Evolutionary conservation across 257 asterid species (phyloP).

Genomic region (Lycium barbarum): DNA sequence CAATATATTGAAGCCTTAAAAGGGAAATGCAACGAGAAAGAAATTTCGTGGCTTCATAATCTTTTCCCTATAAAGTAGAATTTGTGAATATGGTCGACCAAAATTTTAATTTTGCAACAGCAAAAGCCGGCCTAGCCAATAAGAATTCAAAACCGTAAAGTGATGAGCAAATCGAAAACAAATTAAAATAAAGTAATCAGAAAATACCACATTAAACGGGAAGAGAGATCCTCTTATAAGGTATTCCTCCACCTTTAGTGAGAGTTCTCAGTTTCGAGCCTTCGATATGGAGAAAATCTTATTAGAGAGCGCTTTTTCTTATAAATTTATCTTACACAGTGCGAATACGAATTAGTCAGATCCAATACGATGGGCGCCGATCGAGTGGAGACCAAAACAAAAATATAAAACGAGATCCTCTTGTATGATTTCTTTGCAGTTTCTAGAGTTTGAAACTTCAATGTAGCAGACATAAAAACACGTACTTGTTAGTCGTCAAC

Average conservation of each 20-base stretch:
- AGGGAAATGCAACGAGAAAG: background rate
- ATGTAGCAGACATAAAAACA: background rate
- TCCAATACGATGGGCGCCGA: too few species aligned
- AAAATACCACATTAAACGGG: background rate
- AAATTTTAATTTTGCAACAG: background rate
- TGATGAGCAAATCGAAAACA: background rate
- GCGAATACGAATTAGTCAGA: too few species aligned
- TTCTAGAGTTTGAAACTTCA: conserved; percentile 3
- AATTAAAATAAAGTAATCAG: background rate
- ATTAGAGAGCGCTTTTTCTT: too few species aligned
- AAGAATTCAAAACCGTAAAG: background rate
- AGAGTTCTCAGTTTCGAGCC: too few species aligned
- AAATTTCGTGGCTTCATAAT: background rate
- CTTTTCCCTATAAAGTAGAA: background rate
- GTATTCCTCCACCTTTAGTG: too few species aligned
- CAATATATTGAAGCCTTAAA: background rate
- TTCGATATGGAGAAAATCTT: too few species aligned
- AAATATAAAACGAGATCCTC: too few species aligned
- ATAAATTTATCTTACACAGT: too few species aligned
- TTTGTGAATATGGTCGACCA: background rate
- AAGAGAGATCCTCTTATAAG: too few species aligned
- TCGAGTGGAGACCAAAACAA: too few species aligned
- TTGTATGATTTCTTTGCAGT: background rate
- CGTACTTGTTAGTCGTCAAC: background rate
- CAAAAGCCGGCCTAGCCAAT: background rate